Base-by-base conservation (phyloP, 176 grass and related monocot species). In the Eleusine coracana region DNA sequence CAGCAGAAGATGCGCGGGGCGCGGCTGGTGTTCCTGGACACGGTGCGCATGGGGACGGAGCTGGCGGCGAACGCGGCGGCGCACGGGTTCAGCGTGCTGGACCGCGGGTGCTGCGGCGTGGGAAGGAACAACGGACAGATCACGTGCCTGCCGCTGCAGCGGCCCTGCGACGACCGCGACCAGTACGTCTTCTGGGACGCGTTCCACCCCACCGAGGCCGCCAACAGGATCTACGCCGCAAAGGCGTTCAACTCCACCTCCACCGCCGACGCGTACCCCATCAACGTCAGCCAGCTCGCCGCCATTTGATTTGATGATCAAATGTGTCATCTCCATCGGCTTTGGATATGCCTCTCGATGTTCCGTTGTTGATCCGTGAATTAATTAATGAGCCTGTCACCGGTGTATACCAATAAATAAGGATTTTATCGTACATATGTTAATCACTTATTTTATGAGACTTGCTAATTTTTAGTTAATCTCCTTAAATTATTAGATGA, bases 71-170 rank as follows among this genome's bases (percentile, higher is more conserved):
- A 89, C 73, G 95, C 95, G 9, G 79, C 88, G 0, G 28, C 80
- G 31, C 84, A 98, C 66, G 96, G 96, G 34, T 98, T 98, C 87
- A 79, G 68, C 9, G 87, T 98, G 76, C 23, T 93, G 18, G 90
- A 95, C 56, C 90, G 84, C 42, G 96, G 96, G 0, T 98, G 96
- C 83, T 98, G 96, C 56, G 96, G 92, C 13, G 96, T 98, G 3
- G 96, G 96, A 0, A 42, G 92, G 73, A 98, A 98, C 86, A 98
- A 98, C 10, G 96, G 96, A 11, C 96, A 98, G 77, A 91, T 98
- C 74, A 98, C 96, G 40, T 98, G 96, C 83, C 75, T 98, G 73
- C 96, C 96, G 0, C 75, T 90, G 85, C 92, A 98, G 76, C 85
- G 7, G 11, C 92, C 96, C 0, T 98, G 96, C 77, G 37, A 56